These are phyloP conservation scores for Immersiporthe knoxdaviesiana DNA, from an alignment of 2,329 filamentous ascomycete genomes.

Conservation along the genomic window DNA sequence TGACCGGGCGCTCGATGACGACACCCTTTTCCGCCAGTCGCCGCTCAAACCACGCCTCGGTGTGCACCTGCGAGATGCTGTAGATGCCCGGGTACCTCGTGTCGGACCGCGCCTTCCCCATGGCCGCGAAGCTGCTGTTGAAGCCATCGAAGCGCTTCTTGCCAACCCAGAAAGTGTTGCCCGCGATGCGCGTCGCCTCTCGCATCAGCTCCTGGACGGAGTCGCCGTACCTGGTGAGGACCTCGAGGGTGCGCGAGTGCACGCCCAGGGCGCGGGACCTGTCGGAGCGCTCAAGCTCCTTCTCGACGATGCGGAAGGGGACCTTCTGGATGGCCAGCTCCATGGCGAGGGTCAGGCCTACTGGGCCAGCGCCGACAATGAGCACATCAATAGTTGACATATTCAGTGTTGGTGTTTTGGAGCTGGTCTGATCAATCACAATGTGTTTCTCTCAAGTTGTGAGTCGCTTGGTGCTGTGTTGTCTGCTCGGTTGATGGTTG, in stretches of 20 bases:
- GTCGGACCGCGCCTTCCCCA: slow-evolving; percentile 27
- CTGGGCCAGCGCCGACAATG: slow-evolving; percentile 50
- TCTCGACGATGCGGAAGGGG: slow-evolving; percentile 46
- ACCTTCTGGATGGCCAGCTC: slow-evolving; percentile 40
- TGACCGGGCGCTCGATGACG: slow-evolving; percentile 37
- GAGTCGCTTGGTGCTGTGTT: not conserved
- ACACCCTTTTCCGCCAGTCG: slow-evolving; percentile 35
- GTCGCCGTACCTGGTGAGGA: slow-evolving; percentile 50
- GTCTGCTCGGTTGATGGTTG: not conserved
- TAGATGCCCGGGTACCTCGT: slow-evolving; percentile 39
- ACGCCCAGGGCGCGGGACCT: slow-evolving; percentile 49
- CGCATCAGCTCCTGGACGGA: slow-evolving; percentile 42
- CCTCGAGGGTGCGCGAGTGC: slow-evolving; percentile 54
- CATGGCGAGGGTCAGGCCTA: slow-evolving; percentile 47
- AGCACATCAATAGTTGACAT: slow-evolving; percentile 40
- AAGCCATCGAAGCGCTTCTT: slow-evolving; percentile 30
- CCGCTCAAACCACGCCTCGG: slow-evolving; percentile 40
- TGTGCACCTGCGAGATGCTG: slow-evolving; percentile 41
- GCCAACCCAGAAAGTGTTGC: slow-evolving; percentile 44
- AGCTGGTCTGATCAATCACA: too few relatives aligned
- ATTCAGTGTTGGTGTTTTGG: not conserved
- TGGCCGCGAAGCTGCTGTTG: slow-evolving; percentile 16
- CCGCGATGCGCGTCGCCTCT: slow-evolving; percentile 42
- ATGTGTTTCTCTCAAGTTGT: not conserved
- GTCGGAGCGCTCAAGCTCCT: slow-evolving; percentile 38